These are phyloP conservation scores for Penicillium frequentans DNA, from an alignment of 2,329 filamentous ascomycete species.

Conservation along the genomic window DNA sequence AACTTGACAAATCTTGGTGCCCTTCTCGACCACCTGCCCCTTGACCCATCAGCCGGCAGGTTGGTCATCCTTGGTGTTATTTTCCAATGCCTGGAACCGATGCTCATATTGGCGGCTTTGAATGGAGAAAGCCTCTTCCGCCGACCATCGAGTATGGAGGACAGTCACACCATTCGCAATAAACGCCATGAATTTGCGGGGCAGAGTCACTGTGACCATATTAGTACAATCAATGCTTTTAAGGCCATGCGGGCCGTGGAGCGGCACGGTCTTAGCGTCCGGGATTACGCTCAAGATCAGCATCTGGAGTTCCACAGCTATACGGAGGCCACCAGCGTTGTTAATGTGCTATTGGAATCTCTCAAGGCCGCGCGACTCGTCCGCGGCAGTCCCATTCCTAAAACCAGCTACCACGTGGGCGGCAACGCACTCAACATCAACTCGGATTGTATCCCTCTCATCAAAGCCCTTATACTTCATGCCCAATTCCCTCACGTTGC, in stretches of 20 bases:
- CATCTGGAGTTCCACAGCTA: constrained; percentile 8
- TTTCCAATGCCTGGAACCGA: constrained; percentile 53
- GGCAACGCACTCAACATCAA: constrained; percentile 44
- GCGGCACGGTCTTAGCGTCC: constrained; percentile 22
- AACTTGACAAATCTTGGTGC: constrained; percentile 48
- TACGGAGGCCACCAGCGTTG: background rate
- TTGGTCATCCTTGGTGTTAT: constrained; percentile 53
- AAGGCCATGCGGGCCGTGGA: constrained; percentile 36
- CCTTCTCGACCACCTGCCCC: constrained; percentile 43
- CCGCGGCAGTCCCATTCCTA: background rate
- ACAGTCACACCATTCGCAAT: constrained; percentile 20
- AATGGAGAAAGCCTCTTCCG: constrained; percentile 31
- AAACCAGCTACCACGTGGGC: constrained; percentile 29
- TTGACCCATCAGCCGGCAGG: constrained; percentile 49
- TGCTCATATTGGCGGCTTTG: constrained; percentile 47
- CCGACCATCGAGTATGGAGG: constrained; percentile 26
- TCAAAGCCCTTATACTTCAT: constrained; percentile 50
- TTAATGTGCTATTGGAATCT: constrained; percentile 1
- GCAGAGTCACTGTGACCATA: constrained; percentile 47
- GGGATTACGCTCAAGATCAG: constrained; percentile 25
- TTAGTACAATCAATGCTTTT: constrained; percentile 47
- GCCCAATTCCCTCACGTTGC: constrained; percentile 50
- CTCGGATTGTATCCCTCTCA: constrained; percentile 42
- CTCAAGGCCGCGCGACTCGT: background rate
- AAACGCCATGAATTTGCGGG: constrained; percentile 33